Conservation (phyloP, 306 rosid species). For the Alnus rubra region DNA sequence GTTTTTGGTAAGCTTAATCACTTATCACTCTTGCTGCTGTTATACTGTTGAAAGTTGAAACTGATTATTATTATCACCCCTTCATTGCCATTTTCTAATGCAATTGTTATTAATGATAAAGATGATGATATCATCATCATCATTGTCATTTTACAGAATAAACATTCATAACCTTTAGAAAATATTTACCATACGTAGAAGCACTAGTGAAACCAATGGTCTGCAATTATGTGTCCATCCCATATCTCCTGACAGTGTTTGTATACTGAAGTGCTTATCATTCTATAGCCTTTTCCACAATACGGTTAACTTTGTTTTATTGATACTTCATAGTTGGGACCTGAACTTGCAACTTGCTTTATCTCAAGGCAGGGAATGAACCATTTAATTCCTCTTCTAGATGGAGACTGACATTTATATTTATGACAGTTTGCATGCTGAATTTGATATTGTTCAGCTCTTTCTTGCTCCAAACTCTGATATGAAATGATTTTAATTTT, state of each 20-base stretch:
- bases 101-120: not conserved
- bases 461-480: not conserved
- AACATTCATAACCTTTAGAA: not conserved
- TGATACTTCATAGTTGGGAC: not conserved
- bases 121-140: not conserved
- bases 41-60: conserved; percentile 12
- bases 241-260: not conserved
- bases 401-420: not conserved
- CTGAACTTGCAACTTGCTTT: not conserved
- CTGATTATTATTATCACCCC: conserved; percentile 13
- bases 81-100: not conserved
- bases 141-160: not conserved
- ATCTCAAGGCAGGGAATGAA: not conserved
- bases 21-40: conserved; percentile 23
- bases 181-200: not conserved
- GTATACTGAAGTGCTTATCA: not conserved
- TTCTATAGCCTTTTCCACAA: not conserved
- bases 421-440: not conserved
- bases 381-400: not conserved
- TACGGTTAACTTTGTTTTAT: not conserved
- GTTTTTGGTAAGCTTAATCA: conserved; percentile 84
- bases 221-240: not conserved
- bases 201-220: not conserved
- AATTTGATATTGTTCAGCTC: not conserved
- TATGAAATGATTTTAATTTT: not conserved